Evolutionary conservation across 148 eudicot species (phyloP), one percentile per base, ranked within the genome.

Genomic region (Cornus controversa): DNA sequence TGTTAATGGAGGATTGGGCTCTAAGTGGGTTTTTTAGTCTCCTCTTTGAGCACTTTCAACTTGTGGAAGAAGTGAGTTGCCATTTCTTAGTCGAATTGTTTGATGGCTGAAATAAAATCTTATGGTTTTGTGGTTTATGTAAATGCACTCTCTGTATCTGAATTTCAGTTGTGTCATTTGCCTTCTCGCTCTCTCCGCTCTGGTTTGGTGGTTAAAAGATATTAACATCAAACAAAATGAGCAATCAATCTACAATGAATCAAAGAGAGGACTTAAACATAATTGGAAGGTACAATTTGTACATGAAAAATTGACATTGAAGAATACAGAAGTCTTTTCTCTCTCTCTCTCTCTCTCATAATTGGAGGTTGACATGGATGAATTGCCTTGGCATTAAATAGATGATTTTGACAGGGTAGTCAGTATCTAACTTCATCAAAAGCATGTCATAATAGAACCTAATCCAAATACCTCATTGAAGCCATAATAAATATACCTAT

Each of bases 1-100:
- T 18, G 23, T 60, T 60, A 22, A 26, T 72, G 22, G 8, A 0
- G 69, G 72, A 74, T 66, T 34, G 77, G 67, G 72, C 77, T 73
- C 77, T 66, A 54, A 73, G 66, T 79, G 66, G 66, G 72, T 50
- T 72, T 79, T 66, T 66, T 9, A 23, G 66, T 26, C 71, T 63
- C 31, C 64, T n/a, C 20, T 16, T 66, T 20, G 67, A 54, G 58
- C 75, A 71, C 60, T 28, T 73, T 34, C 31, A 27, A 5, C 18
- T 4, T 28, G 60, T n/a, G 47, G 58, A 26, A 27, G 67, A 34
- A 53, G 29, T 62, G 47, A 36, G 77, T 60, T 62, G 14, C 16
- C 27, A 74, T 6, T 62, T 60, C 40, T 26, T 1, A 25, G 68
- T 72, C 37, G 28, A 66, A 18, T 72, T 64, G 69, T 64, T 45